phyloP scores from a whole-genome alignment of 2,329 filamentous ascomycete genomes.

The Microsporum audouinii region DNA sequence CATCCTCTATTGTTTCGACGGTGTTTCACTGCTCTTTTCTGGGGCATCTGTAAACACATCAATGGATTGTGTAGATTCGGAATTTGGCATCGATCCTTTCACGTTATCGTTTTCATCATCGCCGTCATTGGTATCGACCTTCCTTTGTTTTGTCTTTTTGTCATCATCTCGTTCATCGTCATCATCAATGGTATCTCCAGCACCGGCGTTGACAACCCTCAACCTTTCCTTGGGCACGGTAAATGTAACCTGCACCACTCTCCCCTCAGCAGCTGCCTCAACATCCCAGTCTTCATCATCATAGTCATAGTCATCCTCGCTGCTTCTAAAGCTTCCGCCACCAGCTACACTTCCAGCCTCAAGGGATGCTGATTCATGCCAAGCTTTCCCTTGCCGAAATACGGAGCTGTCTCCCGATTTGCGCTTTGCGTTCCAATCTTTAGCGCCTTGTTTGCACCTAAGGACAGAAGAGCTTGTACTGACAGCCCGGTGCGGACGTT shows the following conservation, averaged over 20 bases:
- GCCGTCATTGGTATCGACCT: background rate
- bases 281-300: conserved; percentile 58
- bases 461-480: conserved; percentile 39
- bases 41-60: background rate
- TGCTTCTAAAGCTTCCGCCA: conserved; percentile 7
- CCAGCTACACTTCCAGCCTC: conserved; percentile 3
- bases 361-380: conserved; percentile 4
- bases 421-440: conserved; percentile 40
- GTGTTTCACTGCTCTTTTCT: background rate
- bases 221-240: conserved; percentile 80
- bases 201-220: conserved; percentile 72
- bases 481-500: conserved; percentile 30
- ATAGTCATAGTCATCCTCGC: conserved; percentile 17
- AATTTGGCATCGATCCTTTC: background rate
- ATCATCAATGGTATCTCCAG: conserved; percentile 25
- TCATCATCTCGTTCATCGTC: conserved; percentile 10
- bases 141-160: background rate
- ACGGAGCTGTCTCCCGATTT: conserved; percentile 10
- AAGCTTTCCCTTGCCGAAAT: conserved; percentile 9
- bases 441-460: conserved; percentile 40
- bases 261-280: conserved; percentile 57
- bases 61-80: background rate
- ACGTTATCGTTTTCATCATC: background rate
- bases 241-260: conserved; percentile 76
- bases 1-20: background rate